Evolutionary conservation across 805 yeast genomes (phyloP).

Genomic region (Sungouiozyma intestinalis): DNA sequence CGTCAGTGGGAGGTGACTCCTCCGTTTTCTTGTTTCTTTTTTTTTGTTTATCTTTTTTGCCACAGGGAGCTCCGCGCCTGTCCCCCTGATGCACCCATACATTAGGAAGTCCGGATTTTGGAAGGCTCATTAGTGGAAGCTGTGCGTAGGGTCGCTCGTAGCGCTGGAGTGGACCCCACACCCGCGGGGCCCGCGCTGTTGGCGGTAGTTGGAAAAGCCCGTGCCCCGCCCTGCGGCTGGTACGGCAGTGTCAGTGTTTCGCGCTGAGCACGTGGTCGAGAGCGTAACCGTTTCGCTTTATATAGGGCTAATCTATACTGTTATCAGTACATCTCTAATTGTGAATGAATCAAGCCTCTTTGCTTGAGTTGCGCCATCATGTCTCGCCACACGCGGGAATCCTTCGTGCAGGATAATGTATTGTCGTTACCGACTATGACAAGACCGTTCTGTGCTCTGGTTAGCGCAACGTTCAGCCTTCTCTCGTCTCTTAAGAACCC

Average conservation of each 20-base stretch:
- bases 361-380: conserved; percentile 34
- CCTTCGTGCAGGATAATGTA: conserved; percentile 33
- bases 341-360: conserved; percentile 25
- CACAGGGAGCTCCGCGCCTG: too few relatives aligned
- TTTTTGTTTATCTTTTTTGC: too few relatives aligned
- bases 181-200: too few relatives aligned
- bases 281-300: background rate
- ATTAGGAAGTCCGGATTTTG: background rate
- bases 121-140: background rate
- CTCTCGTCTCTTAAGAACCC: conserved; percentile 55
- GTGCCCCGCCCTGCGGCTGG: too few relatives aligned
- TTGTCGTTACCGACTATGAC: conserved; percentile 52
- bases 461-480: conserved; percentile 62
- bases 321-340: conserved; percentile 13
- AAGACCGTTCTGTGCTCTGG: conserved; percentile 56
- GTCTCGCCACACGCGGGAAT: conserved; percentile 38
- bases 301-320: background rate
- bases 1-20: background rate
- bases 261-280: background rate
- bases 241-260: background rate
- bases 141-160: background rate
- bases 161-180: background rate
- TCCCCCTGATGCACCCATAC: background rate
- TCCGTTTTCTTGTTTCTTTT: too few relatives aligned
- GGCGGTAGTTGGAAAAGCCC: too few relatives aligned